These are phyloP conservation scores for Cajanus cajan DNA, from an alignment of 306 rosid genomes.

Conservation along the genomic window DNA sequence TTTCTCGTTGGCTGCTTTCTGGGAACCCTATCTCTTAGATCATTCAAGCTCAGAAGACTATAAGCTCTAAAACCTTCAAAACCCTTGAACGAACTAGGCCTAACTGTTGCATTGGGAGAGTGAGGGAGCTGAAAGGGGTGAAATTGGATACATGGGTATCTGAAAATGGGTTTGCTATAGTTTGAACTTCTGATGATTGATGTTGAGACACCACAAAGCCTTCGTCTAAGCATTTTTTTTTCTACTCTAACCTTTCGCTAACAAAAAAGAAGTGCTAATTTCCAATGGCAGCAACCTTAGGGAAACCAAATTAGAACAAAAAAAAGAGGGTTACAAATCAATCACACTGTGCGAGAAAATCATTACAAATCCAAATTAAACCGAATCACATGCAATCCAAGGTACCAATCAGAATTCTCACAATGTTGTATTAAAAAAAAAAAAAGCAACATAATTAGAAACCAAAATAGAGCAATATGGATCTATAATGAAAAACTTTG, in stretches of 20 bases:
- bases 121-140: slow-evolving; percentile 27
- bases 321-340: background rate
- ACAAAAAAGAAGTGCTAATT: background rate
- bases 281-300: background rate
- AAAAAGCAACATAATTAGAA: no score
- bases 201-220: slow-evolving; percentile 40
- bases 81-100: background rate
- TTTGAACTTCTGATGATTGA: slow-evolving; percentile 31
- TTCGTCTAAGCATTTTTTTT: slow-evolving; percentile 45
- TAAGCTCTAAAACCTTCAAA: no score
- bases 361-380: background rate
- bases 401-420: no score
- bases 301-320: background rate
- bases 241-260: slow-evolving; percentile 8
- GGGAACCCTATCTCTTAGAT: no score
- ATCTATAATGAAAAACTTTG: no score
- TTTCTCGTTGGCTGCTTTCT: slow-evolving; percentile 87
- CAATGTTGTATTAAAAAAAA: no score
- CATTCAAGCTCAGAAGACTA: no score
- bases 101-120: background rate
- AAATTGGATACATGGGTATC: slow-evolving; percentile 20
- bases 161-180: slow-evolving; percentile 21
- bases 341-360: background rate
- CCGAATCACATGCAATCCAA: no score
- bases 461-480: no score